These are phyloP conservation scores for Geranomyces michiganensis DNA, from an alignment of 192 early-diverging fungal species.

Conservation along the genomic window DNA sequence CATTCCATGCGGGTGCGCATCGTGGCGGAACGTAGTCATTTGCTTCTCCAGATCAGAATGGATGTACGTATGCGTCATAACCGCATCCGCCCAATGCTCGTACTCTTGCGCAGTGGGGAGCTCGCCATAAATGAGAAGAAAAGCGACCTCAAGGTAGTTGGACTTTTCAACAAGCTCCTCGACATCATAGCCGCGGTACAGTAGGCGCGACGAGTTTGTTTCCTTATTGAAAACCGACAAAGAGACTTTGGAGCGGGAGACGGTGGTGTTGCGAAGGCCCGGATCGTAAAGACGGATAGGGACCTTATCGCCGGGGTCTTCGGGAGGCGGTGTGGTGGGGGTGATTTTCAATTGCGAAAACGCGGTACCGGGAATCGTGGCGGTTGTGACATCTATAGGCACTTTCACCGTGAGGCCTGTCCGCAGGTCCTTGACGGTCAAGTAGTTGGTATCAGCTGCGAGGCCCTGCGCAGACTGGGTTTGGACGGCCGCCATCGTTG, in stretches of 20 bases:
- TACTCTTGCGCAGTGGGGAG: constrained; percentile 40
- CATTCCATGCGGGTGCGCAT: constrained; percentile 71
- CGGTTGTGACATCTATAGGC: constrained; percentile 39
- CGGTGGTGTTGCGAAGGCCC: constrained; percentile 58
- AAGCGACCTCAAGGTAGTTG: constrained; percentile 65
- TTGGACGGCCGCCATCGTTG: too few relatives aligned
- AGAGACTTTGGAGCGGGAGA: constrained; percentile 49
- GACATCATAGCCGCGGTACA: constrained; percentile 63
- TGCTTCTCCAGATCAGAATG: constrained; percentile 59
- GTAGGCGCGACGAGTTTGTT: constrained; percentile 33
- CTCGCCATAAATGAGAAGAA: constrained; percentile 59
- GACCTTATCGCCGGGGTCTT: constrained; percentile 36
- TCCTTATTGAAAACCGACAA: constrained; percentile 37
- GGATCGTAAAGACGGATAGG: constrained; percentile 53
- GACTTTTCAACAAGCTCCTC: constrained; percentile 66
- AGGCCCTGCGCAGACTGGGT: too few relatives aligned
- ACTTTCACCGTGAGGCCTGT: constrained; percentile 35
- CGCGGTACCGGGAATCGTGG: constrained; percentile 45
- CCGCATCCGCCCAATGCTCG: constrained; percentile 48
- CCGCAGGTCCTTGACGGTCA: constrained; percentile 41
- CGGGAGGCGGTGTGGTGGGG: constrained; percentile 44
- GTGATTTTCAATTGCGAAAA: constrained; percentile 47
- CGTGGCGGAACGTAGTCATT: constrained; percentile 64
- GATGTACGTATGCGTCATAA: constrained; percentile 60
- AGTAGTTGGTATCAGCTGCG: constrained; percentile 27